A percentile compares a stretch with the other conserved stretches of the same genome.
phyloP scores from a whole-genome alignment of 83 land plant genomes.

The Picea abies region DNA sequence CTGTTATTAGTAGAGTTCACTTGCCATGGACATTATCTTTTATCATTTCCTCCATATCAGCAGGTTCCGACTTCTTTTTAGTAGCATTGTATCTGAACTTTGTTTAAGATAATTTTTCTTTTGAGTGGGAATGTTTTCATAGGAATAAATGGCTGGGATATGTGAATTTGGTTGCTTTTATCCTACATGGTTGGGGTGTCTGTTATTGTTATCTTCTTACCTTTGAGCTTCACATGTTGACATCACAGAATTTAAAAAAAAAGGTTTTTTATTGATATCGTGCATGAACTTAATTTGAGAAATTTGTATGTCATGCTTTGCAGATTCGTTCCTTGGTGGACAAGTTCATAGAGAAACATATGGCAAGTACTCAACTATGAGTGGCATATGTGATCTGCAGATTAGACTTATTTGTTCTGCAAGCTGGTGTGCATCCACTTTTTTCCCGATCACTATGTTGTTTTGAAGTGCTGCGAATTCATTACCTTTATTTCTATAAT shows the following conservation, averaged over 20 bases:
- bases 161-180: not conserved
- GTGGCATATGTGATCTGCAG: constrained; percentile 4
- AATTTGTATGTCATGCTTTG: constrained; percentile 15
- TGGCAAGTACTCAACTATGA: constrained; percentile 38
- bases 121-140: not conserved
- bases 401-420: not conserved
- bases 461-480: constrained; percentile 10
- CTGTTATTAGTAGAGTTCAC: too few species aligned
- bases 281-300: not conserved
- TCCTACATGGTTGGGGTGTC: not conserved
- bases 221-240: constrained; percentile 5
- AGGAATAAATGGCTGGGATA: not conserved
- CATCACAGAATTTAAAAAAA: not conserved
- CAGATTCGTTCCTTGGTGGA: constrained; percentile 98
- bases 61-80: not conserved
- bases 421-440: constrained; percentile 9
- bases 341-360: constrained; percentile 83
- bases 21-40: not conserved
- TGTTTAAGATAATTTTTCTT: not conserved
- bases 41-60: not conserved
- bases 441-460: not conserved
- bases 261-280: constrained; percentile 1
- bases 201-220: constrained; percentile 7
- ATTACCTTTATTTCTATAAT: constrained; percentile 7
- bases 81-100: not conserved